Percentiles rank a stretch among this genome's conserved stretches.
These are phyloP conservation scores for Leccinum subgranulosum DNA, from an alignment of 768 basidiomycete species.

Conservation along the genomic window DNA sequence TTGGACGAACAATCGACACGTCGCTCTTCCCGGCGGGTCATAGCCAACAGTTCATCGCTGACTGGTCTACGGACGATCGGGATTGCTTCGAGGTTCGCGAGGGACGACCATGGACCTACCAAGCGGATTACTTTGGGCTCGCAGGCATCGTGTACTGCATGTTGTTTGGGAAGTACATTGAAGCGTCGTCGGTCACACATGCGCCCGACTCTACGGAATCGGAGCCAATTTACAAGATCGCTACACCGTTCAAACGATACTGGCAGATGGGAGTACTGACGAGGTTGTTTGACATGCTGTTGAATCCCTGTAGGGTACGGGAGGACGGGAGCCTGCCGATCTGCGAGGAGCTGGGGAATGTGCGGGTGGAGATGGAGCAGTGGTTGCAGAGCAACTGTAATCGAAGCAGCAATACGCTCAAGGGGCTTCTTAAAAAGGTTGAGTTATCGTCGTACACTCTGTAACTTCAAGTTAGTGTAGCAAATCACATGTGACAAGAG, in stretches of 20 bases:
- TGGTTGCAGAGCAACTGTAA: conserved; percentile 89
- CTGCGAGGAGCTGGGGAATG: conserved; percentile 54
- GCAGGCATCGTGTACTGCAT: conserved; percentile 93
- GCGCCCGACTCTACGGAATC: conserved; percentile 32
- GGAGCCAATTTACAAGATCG: conserved; percentile 53
- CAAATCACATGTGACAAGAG: conserved; percentile 21
- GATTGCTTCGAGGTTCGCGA: conserved; percentile 93
- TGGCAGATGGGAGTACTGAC: conserved; percentile 93
- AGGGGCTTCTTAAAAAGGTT: conserved; percentile 80
- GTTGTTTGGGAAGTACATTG: conserved; percentile 96
- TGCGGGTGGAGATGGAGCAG: conserved; percentile 80
- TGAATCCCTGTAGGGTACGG: conserved; percentile 72
- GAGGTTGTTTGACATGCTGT: conserved; percentile 74
- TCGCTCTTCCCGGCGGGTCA: conserved; percentile 62
- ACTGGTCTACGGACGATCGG: conserved; percentile 85
- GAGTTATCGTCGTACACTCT: conserved; percentile 47
- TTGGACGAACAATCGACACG: conserved; percentile 92
- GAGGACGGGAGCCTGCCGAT: conserved; percentile 66
- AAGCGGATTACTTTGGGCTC: conserved; percentile 96
- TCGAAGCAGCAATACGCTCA: conserved; percentile 75
- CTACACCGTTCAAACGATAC: conserved; percentile 85
- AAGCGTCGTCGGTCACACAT: conserved; percentile 54
- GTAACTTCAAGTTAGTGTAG: conserved; percentile 7
- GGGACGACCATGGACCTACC: conserved; percentile 84
- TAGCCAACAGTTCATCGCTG: conserved; percentile 77